Base-by-base conservation (phyloP, 495 filamentous ascomycete species). In the Hyaloscypha hepaticicola region DNA sequence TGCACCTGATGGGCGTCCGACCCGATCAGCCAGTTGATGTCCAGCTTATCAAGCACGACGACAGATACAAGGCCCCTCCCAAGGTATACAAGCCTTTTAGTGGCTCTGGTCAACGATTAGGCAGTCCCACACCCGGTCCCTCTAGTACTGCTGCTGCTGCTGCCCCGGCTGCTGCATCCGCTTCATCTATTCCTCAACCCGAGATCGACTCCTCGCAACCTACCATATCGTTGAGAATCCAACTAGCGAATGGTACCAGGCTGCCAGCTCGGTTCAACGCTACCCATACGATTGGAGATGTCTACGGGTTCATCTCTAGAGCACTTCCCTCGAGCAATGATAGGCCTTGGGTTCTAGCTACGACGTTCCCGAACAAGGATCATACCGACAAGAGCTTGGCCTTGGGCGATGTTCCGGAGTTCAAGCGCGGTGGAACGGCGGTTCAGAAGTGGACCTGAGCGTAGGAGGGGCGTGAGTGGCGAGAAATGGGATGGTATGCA, bases 341-440 rank as follows among this genome's bases (percentile, higher is more conserved):
- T 49, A 83, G 93, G 22, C 69, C 79, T 12, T 99, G 92, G 83
- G 88, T 90, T 8, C 74, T 99, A 60, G 93, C 96, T 73, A 99
- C 95, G 1, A 98, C 96, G 0, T 98, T 98, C 75, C 95, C 96
- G 2, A 97, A 88, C 76, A 96, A 92, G 77, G 94, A 98, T 69
- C 83, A 97, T 58, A 88, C 79, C 22, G 92, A 99, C 64, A 86
- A 88, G 73, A 75, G 69, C 1, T 77, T 81, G 63, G 85, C 83
- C 5, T 74, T 97, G 45, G 90, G 89, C 1, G 91, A 96, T 34
- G 78, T 96, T 75, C 70, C 86, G 0, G 93, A 96, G 60, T 93
- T 96, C 77, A 96, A 92, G 75, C 77, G 76, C 66, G 82, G 83
- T 48, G 93, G 93, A 26, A 91, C 89, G 5, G 88, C 93, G 34